These are phyloP conservation scores for Aspergillus biplanus DNA, from an alignment of 495 filamentous ascomycete species.

Conservation along the genomic window DNA sequence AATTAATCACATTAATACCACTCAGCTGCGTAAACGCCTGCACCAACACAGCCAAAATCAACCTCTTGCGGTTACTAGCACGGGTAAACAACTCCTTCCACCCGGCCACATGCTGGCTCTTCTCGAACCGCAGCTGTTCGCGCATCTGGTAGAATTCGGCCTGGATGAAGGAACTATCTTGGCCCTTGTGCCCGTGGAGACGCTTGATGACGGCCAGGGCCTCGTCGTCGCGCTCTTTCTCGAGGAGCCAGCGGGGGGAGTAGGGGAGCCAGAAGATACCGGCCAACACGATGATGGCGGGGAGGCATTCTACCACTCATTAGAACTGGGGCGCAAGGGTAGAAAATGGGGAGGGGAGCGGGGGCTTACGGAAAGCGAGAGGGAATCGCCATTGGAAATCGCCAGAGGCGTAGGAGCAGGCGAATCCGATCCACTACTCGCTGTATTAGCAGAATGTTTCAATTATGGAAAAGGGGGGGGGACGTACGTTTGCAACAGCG, in stretches of 20 bases:
- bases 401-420: slow-evolving; percentile 11
- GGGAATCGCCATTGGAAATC: slow-evolving; percentile 17
- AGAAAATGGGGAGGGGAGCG: background rate
- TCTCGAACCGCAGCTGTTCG: slow-evolving; percentile 24
- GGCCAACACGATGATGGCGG: slow-evolving; percentile 11
- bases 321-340: background rate
- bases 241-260: slow-evolving; percentile 20
- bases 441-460: background rate
- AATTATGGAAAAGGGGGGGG: background rate
- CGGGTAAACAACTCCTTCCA: slow-evolving; percentile 17
- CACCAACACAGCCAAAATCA: slow-evolving; percentile 22
- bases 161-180: slow-evolving; percentile 12
- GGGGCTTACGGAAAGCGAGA: slow-evolving; percentile 14
- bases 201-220: slow-evolving; percentile 18
- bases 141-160: slow-evolving; percentile 24
- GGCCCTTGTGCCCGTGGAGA: slow-evolving; percentile 7
- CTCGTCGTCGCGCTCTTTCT: slow-evolving; percentile 12
- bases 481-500: slow-evolving; percentile 15
- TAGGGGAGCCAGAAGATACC: slow-evolving; percentile 22
- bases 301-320: slow-evolving; percentile 13
- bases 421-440: slow-evolving; percentile 16
- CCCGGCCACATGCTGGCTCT: slow-evolving; percentile 14
- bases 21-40: slow-evolving; percentile 24
- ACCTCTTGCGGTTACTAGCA: slow-evolving; percentile 18
- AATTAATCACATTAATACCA: slow-evolving; percentile 22